Percentiles rank a stretch among this genome's conserved stretches.
Conservation (phyloP, 208 protist species). For the Trypanosoma melophagium region DNA sequence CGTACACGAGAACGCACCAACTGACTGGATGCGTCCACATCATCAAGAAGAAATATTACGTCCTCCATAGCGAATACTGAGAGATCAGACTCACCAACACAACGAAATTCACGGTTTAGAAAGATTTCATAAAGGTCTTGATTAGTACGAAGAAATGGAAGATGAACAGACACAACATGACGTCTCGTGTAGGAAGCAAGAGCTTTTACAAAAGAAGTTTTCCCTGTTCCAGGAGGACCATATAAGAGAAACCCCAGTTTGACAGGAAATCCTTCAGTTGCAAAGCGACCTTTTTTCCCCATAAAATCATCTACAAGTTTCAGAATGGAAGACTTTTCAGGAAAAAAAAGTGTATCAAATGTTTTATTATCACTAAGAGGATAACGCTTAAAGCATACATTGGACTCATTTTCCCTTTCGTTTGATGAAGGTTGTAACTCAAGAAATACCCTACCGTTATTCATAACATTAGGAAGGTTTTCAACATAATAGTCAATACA, state of each 20-base stretch:
- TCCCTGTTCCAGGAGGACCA: constrained; percentile 95
- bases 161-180: constrained; percentile 73
- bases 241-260: constrained; percentile 98
- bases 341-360: constrained; percentile 89
- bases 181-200: constrained; percentile 99
- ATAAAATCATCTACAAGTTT: constrained; percentile 81
- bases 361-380: constrained; percentile 69
- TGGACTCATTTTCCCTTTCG: not conserved
- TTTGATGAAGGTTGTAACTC: constrained; percentile 40
- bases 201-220: constrained; percentile 98
- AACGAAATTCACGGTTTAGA: constrained; percentile 54
- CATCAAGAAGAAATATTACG: constrained; percentile 87
- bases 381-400: constrained; percentile 68
- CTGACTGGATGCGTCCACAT: constrained; percentile 68
- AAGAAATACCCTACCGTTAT: constrained; percentile 34
- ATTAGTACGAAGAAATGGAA: constrained; percentile 77
- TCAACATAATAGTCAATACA: constrained; percentile 43
- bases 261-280: constrained; percentile 80
- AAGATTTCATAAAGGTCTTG: constrained; percentile 91
- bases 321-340: constrained; percentile 59
- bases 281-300: constrained; percentile 70
- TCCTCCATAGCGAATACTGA: constrained; percentile 59
- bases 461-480: constrained; percentile 41
- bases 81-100: constrained; percentile 51
- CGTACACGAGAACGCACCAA: constrained; percentile 69